Evolutionary conservation across 2,329 filamentous ascomycete species (phyloP).

Genomic region (Akanthomyces lecanii): DNA sequence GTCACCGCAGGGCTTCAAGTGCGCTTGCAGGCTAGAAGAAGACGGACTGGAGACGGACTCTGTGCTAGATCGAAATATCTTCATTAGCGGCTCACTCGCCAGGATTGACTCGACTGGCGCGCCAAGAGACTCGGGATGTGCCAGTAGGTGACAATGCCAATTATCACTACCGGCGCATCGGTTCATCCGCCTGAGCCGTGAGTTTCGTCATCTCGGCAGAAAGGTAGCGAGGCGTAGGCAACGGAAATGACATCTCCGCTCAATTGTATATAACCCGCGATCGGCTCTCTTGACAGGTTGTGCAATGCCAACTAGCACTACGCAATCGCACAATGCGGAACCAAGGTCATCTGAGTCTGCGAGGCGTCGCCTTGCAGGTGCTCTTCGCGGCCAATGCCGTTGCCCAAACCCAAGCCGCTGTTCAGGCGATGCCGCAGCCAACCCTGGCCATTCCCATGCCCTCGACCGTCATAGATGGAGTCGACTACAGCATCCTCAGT

Average conservation of each 20-base stretch:
- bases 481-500: background rate
- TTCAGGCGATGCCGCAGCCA: background rate
- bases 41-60: background rate
- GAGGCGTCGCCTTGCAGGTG: background rate
- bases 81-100: background rate
- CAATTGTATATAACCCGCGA: background rate
- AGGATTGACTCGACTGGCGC: background rate
- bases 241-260: background rate
- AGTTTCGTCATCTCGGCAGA: background rate
- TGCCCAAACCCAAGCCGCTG: background rate
- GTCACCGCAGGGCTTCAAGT: too few species aligned
- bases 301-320: background rate
- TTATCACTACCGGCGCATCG: too few species aligned
- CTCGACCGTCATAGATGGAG: background rate
- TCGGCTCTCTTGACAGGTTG: background rate
- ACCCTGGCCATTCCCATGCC: background rate
- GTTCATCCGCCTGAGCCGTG: too few species aligned
- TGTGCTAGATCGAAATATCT: too few species aligned
- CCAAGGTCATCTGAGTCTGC: background rate
- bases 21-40: too few species aligned
- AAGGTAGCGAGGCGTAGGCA: background rate
- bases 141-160: too few species aligned
- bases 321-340: background rate
- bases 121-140: too few species aligned
- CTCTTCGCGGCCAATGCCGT: background rate